These are phyloP conservation scores for Psilocybe mexicana DNA, from an alignment of 1,284 basidiomycete species.

Conservation along the genomic window DNA sequence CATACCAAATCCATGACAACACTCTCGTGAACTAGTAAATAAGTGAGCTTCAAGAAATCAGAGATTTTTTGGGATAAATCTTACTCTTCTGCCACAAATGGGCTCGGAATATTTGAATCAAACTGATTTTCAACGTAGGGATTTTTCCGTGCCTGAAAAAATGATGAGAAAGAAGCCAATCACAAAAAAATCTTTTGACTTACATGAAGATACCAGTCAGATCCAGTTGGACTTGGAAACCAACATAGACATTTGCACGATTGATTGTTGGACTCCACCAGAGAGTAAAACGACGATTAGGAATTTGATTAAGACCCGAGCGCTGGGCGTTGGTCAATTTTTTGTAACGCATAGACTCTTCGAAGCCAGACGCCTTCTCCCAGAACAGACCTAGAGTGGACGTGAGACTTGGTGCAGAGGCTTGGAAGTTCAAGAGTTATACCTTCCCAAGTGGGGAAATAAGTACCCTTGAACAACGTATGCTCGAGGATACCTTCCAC, in stretches of 20 bases:
- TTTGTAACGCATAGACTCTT: slow-evolving; percentile 98
- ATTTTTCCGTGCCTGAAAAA: slow-evolving; percentile 91
- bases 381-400: slow-evolving; percentile 75
- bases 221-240: slow-evolving; percentile 99
- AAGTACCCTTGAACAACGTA: slow-evolving; percentile 96
- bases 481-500: slow-evolving; percentile 98
- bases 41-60: slow-evolving; percentile 15
- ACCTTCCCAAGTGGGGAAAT: slow-evolving; percentile 91
- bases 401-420: slow-evolving; percentile 9
- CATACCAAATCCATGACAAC: slow-evolving; percentile 95
- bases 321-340: slow-evolving; percentile 95
- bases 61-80: slow-evolving; percentile 29
- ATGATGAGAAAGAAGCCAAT: neutral
- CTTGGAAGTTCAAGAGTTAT: slow-evolving; percentile 12
- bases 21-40: slow-evolving; percentile 70
- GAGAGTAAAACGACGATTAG: slow-evolving; percentile 99
- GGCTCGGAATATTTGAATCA: slow-evolving; percentile 99
- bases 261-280: slow-evolving; percentile 99
- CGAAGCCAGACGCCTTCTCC: slow-evolving; percentile 95
- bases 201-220: slow-evolving; percentile 92
- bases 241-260: slow-evolving; percentile 98
- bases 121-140: slow-evolving; percentile 95
- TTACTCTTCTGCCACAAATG: slow-evolving; percentile 99
- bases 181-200: slow-evolving; percentile 21
- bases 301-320: slow-evolving; percentile 97